Percentiles rank a stretch among this genome's conserved stretches.
Conservation (phyloP, 1,284 basidiomycete species). For the Phlebopus sp. region DNA sequence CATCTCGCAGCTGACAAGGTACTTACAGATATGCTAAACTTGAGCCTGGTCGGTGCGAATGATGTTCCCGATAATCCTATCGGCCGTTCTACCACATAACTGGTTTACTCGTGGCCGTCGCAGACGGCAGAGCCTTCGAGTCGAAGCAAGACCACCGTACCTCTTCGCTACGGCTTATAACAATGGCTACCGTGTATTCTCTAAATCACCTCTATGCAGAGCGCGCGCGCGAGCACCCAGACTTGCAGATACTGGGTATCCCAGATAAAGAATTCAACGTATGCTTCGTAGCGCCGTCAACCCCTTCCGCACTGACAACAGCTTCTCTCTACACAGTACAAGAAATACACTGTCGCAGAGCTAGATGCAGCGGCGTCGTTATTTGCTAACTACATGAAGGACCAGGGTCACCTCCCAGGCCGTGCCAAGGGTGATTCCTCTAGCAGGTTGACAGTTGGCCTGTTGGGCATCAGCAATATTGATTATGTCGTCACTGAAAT, state of each 20-base stretch:
- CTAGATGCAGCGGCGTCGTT: constrained; percentile 28
- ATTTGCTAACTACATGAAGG: constrained; percentile 26
- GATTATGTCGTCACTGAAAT: constrained; percentile 29
- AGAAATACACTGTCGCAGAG: constrained; percentile 22
- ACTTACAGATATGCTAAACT: no score
- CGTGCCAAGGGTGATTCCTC: constrained; percentile 24
- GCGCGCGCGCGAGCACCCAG: constrained; percentile 15
- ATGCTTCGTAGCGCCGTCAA: background rate
- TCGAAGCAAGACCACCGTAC: no score
- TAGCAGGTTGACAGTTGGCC: constrained; percentile 25
- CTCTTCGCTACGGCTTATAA: no score
- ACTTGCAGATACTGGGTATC: constrained; percentile 20
- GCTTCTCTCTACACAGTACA: constrained; percentile 13
- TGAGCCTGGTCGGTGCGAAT: no score
- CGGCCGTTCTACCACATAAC: no score
- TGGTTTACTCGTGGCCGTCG: no score
- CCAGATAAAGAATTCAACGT: constrained; percentile 21
- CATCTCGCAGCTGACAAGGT: no score
- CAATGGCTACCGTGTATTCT: constrained; percentile 23
- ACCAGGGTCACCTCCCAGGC: constrained; percentile 17
- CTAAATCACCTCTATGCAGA: constrained; percentile 25
- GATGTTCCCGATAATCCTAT: no score
- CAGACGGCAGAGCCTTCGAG: no score
- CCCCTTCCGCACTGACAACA: background rate
- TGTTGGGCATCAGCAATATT: constrained; percentile 28